Evolutionary conservation across 148 eudicot species (phyloP), one percentile per base, ranked within the genome.

Genomic region (Tetragonia tetragonoides): DNA sequence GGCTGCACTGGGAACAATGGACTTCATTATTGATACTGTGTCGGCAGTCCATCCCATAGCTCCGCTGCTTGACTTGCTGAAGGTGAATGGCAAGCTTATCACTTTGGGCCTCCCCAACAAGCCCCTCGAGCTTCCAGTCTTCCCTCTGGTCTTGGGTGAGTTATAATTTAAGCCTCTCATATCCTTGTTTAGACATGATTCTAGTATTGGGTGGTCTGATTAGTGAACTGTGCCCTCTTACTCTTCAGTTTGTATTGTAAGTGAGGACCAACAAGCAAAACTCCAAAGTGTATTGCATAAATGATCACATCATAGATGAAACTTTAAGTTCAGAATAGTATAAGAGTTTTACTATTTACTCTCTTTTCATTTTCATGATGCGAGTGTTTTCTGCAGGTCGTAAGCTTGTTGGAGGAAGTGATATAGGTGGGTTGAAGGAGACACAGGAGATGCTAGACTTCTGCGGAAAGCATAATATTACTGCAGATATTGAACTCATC

Each of bases 361-460:
- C 3, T 28, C 68, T 9, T 39, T 0, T 65, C 5, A 24, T 37
- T 65, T 65, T 34, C 21, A 65, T 44, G 47, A 44, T 10, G 24
- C 40, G 24, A 21, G 1, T 68, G 7, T 23, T 15, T 14, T 7
- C 37, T 37, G 61, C 84, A 89, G 92, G 88, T 34, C 53, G 91
- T 40, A 89, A 81, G 84, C 84, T 84, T 65, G 76, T 88, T 34
- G 88, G 90, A 39, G 96, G 96, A 54, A 88, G 91, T 80, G 77
- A 83, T 76, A 78, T 88, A 12, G 96, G 93, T 39, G 90, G 93
- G 62, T 80, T 87, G 44, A 82, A 88, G 70, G 96, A 91, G 86
- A 89, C 88, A 1, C 96, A 89, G 67, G 93, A 89, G 66, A 89
- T 88, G 95, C 82, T 89, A 3, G 87, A 89, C 56, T 90, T 90